These are phyloP conservation scores for Pythium rishiriense DNA, from an alignment of 352 stramenopile species.

Conservation along the genomic window DNA sequence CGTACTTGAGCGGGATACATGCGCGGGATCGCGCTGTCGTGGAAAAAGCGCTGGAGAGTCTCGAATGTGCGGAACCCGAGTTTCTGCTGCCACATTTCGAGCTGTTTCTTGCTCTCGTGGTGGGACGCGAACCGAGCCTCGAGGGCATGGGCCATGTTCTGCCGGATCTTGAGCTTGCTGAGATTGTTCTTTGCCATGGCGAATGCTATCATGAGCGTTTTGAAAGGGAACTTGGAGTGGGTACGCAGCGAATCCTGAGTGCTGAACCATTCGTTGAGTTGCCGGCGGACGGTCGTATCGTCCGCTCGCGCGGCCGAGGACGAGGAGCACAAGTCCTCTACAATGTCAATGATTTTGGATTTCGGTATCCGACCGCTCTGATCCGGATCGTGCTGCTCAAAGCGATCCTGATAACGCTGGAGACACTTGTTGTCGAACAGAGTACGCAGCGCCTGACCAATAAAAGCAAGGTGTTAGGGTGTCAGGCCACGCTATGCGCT, in stretches of 20 bases:
- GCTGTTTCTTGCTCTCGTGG: slow-evolving; percentile 56
- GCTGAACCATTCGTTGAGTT: slow-evolving; percentile 53
- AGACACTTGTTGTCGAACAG: slow-evolving; percentile 45
- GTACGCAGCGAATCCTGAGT: slow-evolving; percentile 47
- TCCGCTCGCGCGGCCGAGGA: background rate
- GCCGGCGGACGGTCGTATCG: slow-evolving; percentile 15
- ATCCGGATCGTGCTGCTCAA: slow-evolving; percentile 41
- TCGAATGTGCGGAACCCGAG: slow-evolving; percentile 56
- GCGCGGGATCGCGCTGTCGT: slow-evolving; percentile 43
- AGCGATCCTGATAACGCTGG: slow-evolving; percentile 35
- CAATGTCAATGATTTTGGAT: slow-evolving; percentile 41
- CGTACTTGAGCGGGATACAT: slow-evolving; percentile 56
- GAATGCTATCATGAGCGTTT: slow-evolving; percentile 54
- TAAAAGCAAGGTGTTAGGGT: background rate
- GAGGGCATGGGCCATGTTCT: slow-evolving; percentile 47
- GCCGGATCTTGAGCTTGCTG: slow-evolving; percentile 46
- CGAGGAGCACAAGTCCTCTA: slow-evolving; percentile 33
- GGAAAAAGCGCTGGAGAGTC: slow-evolving; percentile 57
- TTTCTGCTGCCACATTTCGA: slow-evolving; percentile 72
- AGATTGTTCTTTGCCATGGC: slow-evolving; percentile 46
- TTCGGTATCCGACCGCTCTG: slow-evolving; percentile 37
- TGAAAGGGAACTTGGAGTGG: slow-evolving; percentile 55
- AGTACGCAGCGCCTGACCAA: slow-evolving; percentile 30
- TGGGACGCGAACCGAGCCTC: slow-evolving; percentile 57
- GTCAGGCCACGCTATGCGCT: too few species aligned